These are phyloP conservation scores for Rheum nobile DNA, from an alignment of 148 eudicot species.

Conservation along the genomic window DNA sequence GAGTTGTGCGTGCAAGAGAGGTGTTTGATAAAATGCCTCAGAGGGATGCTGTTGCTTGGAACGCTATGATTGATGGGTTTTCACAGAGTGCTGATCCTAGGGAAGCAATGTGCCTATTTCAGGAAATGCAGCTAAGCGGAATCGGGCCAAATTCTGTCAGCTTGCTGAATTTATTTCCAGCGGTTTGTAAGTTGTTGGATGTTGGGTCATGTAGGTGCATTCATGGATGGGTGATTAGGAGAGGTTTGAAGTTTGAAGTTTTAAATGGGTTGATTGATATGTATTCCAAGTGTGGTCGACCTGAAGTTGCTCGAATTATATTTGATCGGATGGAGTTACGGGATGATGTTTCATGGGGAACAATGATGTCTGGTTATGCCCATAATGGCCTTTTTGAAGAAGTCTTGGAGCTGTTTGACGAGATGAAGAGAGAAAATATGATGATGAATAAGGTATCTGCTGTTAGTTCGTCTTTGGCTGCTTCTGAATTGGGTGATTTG, in stretches of 20 bases:
- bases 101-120: slow-evolving; percentile 21
- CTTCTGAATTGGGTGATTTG: slow-evolving; percentile 47
- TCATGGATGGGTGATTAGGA: slow-evolving; percentile 48
- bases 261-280: slow-evolving; percentile 55
- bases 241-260: slow-evolving; percentile 31
- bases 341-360: slow-evolving; percentile 66
- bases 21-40: slow-evolving; percentile 58
- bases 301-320: slow-evolving; percentile 24
- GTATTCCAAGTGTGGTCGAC: slow-evolving; percentile 43
- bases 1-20: slow-evolving; percentile 28
- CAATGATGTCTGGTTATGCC: slow-evolving; percentile 65
- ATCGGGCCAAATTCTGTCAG: slow-evolving; percentile 47
- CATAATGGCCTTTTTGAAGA: slow-evolving; percentile 30
- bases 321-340: slow-evolving; percentile 34
- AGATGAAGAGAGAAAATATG: slow-evolving; percentile 26
- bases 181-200: slow-evolving; percentile 35
- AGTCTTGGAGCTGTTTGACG: slow-evolving; percentile 46
- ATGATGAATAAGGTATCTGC: slow-evolving; percentile 46
- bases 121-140: slow-evolving; percentile 31
- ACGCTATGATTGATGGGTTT: slow-evolving; percentile 55
- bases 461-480: slow-evolving; percentile 55
- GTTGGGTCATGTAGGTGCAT: slow-evolving; percentile 29
- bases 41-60: slow-evolving; percentile 61
- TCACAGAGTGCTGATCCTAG: slow-evolving; percentile 30
- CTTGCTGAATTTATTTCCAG: slow-evolving; percentile 65